These are phyloP conservation scores for Hortaea werneckii DNA, from an alignment of 2,329 filamentous ascomycete genomes.

Conservation along the genomic window DNA sequence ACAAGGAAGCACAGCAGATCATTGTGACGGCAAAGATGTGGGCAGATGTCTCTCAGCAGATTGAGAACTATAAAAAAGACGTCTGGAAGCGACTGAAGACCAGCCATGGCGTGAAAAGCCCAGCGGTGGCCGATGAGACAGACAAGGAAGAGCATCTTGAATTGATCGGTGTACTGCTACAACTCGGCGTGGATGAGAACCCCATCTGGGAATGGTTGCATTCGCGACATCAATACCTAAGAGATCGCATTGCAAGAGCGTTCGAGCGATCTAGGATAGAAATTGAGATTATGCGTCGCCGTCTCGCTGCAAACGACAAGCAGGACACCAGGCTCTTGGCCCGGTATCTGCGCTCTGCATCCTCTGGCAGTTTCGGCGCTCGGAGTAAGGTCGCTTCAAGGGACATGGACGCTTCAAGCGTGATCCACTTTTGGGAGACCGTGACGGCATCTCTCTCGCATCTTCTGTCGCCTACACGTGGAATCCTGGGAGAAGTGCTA, in stretches of 20 bases:
- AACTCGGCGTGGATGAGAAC: slow-evolving; percentile 89
- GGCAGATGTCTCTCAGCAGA: slow-evolving; percentile 82
- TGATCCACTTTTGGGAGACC: slow-evolving; percentile 90
- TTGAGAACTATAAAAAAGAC: slow-evolving; percentile 78
- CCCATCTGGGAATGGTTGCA: slow-evolving; percentile 94
- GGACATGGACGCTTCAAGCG: slow-evolving; percentile 65
- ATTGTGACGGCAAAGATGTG: slow-evolving; percentile 88
- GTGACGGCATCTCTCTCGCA: slow-evolving; percentile 63
- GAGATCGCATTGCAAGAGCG: slow-evolving; percentile 67
- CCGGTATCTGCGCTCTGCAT: slow-evolving; percentile 63
- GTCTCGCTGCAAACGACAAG: slow-evolving; percentile 64
- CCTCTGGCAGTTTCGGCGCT: slow-evolving; percentile 17
- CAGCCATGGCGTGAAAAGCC: slow-evolving; percentile 16
- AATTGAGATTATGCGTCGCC: slow-evolving; percentile 78
- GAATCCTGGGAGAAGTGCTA: slow-evolving; percentile 77
- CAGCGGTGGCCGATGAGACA: slow-evolving; percentile 24
- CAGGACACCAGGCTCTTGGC: slow-evolving; percentile 61
- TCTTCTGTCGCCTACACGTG: slow-evolving; percentile 63
- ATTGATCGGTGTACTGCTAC: slow-evolving; percentile 77
- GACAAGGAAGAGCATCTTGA: slow-evolving; percentile 77
- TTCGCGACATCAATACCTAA: slow-evolving; percentile 80
- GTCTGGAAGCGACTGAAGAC: slow-evolving; percentile 64
- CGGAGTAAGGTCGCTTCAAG: slow-evolving; percentile 30
- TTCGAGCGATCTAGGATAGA: slow-evolving; percentile 84
- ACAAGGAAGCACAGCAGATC: slow-evolving; percentile 75